A percentile compares a stretch with the other conserved stretches of the same genome.
Evolutionary conservation across 1,139 yeast species (phyloP).

Genomic region (Williopsis jadinii): DNA sequence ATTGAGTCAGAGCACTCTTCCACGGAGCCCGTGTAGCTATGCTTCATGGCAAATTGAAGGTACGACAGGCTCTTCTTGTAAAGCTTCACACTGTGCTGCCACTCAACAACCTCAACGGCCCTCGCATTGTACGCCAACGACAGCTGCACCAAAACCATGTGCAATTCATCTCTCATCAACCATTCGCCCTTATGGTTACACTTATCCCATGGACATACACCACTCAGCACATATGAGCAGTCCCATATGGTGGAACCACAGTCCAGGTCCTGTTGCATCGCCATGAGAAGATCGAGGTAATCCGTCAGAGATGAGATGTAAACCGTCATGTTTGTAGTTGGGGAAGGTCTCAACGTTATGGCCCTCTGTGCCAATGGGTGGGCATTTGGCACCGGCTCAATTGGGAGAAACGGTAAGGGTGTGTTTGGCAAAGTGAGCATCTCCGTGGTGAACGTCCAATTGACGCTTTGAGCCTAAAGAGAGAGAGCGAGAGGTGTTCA

Average conservation of each 20-base stretch:
- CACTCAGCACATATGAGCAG: not conserved
- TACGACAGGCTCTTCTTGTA: not conserved
- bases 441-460: not conserved
- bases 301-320: not conserved
- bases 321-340: not conserved
- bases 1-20: too few species aligned
- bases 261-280: not conserved
- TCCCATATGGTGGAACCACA: too few species aligned
- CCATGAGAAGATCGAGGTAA: constrained; percentile 1
- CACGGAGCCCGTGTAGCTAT: too few species aligned
- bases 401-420: too few species aligned
- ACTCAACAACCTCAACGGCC: not conserved
- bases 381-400: too few species aligned
- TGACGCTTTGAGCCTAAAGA: too few species aligned
- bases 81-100: not conserved
- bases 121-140: not conserved
- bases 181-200: constrained; percentile 1
- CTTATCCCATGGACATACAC: constrained; percentile 3
- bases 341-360: not conserved
- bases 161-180: constrained; percentile 9
- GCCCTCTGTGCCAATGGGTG: not conserved
- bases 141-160: constrained; percentile 1
- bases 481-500: not conserved
- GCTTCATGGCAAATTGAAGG: too few species aligned
- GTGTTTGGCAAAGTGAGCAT: too few species aligned